Conservation (phyloP, 192 early-diverging fungal genomes). For the Umbelopsis vinacea region DNA sequence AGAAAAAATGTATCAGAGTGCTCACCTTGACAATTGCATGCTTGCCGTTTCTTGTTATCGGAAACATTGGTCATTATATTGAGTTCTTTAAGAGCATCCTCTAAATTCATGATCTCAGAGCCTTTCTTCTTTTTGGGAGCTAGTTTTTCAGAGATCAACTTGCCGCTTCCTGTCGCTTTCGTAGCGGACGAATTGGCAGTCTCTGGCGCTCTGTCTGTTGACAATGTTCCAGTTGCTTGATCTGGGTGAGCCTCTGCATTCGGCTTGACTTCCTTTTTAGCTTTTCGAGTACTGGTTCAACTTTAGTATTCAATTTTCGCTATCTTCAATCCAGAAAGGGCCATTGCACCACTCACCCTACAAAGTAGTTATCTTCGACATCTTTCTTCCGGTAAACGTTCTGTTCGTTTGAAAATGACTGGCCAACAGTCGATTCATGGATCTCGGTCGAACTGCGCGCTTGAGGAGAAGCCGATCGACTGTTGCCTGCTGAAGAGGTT, state of each 20-base stretch:
- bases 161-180: neutral
- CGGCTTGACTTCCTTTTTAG: neutral
- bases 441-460: neutral
- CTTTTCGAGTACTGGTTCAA: neutral
- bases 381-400: conserved; percentile 31
- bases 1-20: no score
- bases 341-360: conserved; percentile 9
- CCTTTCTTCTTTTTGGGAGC: conserved; percentile 49
- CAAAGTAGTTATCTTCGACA: conserved; percentile 25
- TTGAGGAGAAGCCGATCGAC: neutral
- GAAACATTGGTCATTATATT: conserved; percentile 45
- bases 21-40: conserved; percentile 56
- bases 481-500: neutral
- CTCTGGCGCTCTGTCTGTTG: conserved; percentile 6
- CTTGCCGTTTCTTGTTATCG: conserved; percentile 45
- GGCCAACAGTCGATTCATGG: neutral
- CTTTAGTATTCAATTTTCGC: neutral
- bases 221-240: neutral
- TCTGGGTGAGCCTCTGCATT: neutral
- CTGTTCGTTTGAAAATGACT: conserved; percentile 25
- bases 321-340: neutral
- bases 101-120: conserved; percentile 46
- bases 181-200: neutral
- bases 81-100: conserved; percentile 55
- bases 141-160: conserved; percentile 45